Percentiles rank a stretch among this genome's conserved stretches.
phyloP scores from a whole-genome alignment of 306 rosid genomes.

The Fagus sylvatica region DNA sequence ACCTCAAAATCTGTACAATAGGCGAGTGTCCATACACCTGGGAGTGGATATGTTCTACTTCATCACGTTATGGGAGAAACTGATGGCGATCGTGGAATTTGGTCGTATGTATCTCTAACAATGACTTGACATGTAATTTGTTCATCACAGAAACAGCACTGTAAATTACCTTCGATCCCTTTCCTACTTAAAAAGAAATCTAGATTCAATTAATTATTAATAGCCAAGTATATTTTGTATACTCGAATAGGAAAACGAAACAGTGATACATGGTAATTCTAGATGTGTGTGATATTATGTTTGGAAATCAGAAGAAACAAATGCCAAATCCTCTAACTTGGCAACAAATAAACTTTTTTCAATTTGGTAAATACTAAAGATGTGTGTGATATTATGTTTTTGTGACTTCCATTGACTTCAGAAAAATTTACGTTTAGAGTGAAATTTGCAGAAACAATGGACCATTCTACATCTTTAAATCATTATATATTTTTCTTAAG shows the following conservation, averaged over 20 bases:
- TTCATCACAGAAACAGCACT: slow-evolving; percentile 22
- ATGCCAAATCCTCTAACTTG: background rate
- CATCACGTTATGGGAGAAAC: slow-evolving; percentile 99
- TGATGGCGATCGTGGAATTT: slow-evolving; percentile 83
- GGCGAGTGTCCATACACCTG: slow-evolving; percentile 85
- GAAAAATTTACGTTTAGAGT: background rate
- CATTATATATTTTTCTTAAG: background rate
- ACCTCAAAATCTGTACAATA: slow-evolving; percentile 31
- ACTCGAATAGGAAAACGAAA: slow-evolving; percentile 4
- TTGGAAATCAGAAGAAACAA: background rate
- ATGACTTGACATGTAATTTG: slow-evolving; percentile 33
- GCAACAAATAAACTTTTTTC: background rate
- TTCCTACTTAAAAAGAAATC: slow-evolving; percentile 11
- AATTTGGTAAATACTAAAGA: background rate
- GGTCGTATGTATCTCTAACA: slow-evolving; percentile 81
- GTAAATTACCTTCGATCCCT: slow-evolving; percentile 28
- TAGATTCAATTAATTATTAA: slow-evolving; percentile 14
- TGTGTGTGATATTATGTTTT: background rate
- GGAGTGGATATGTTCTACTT: slow-evolving; percentile 95
- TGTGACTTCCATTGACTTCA: background rate
- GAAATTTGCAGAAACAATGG: background rate
- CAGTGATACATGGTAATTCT: slow-evolving; percentile 6
- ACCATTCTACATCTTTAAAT: background rate
- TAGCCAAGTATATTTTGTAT: slow-evolving; percentile 4
- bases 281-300: too few relatives aligned